These are phyloP conservation scores for Coniferiporia weirii DNA, from an alignment of 1,284 basidiomycete genomes.

Conservation along the genomic window DNA sequence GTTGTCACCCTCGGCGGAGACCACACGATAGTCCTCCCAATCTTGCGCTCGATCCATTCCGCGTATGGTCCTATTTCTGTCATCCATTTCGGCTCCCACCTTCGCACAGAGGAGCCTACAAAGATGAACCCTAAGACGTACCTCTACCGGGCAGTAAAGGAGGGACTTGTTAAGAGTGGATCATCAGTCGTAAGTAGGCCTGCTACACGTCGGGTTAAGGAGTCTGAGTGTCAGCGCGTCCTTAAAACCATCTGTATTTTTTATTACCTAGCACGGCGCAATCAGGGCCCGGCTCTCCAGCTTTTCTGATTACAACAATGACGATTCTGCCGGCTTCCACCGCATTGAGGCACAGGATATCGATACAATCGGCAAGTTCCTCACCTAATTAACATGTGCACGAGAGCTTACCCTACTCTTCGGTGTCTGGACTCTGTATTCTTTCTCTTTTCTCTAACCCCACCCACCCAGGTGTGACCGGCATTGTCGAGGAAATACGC, in stretches of 20 bases:
- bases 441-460: background rate
- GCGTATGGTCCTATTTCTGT: slow-evolving; percentile 70
- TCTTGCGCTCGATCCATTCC: slow-evolving; percentile 59
- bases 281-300: slow-evolving; percentile 72
- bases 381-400: background rate
- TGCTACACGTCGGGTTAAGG: background rate
- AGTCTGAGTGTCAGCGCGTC: too few species aligned
- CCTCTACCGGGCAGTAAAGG: slow-evolving; percentile 73
- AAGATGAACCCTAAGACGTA: slow-evolving; percentile 76
- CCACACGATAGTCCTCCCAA: slow-evolving; percentile 68
- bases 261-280: slow-evolving; percentile 57
- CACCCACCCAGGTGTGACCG: slow-evolving; percentile 44
- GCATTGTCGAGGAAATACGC: slow-evolving; percentile 67
- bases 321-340: slow-evolving; percentile 62
- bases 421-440: too few species aligned
- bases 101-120: slow-evolving; percentile 68
- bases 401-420: background rate
- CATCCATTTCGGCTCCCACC: slow-evolving; percentile 76
- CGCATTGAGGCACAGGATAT: slow-evolving; percentile 75
- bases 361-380: slow-evolving; percentile 54
- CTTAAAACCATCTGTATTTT: too few species aligned
- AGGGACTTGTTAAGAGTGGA: slow-evolving; percentile 70
- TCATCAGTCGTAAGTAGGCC: slow-evolving; percentile 74
- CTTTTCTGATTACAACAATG: slow-evolving; percentile 65
- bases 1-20: slow-evolving; percentile 74